Conservation (phyloP, 1,284 basidiomycete genomes). For the Volvariella surrecta region DNA sequence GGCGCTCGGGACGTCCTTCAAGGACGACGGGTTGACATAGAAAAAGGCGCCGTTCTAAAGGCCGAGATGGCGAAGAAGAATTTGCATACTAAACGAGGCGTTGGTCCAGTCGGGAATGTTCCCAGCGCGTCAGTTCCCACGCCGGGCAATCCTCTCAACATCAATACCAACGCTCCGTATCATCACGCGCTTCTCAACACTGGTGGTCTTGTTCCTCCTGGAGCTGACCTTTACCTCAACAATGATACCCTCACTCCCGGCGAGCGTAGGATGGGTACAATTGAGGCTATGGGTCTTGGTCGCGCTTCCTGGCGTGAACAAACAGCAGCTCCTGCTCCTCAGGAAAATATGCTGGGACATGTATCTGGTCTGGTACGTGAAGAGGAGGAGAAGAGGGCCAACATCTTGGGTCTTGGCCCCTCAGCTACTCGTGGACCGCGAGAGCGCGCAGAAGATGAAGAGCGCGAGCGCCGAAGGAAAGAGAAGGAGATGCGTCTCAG, state of each 20-base stretch:
- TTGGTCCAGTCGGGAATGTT: constrained; percentile 42
- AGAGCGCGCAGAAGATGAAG: constrained; percentile 59
- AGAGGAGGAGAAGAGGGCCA: constrained; percentile 12
- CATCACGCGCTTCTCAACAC: constrained; percentile 1
- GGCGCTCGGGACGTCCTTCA: constrained; percentile 86
- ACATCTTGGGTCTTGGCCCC: constrained; percentile 15
- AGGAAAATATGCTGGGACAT: constrained; percentile 8
- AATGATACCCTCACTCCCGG: constrained; percentile 21
- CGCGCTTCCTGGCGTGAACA: constrained; percentile 12
- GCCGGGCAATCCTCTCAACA: constrained; percentile 11
- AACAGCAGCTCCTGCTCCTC: constrained; percentile 5
- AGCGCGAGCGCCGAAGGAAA: constrained; percentile 44
- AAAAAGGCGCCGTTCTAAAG: constrained; percentile 90
- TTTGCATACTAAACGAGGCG: constrained; percentile 86
- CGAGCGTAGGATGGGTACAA: constrained; percentile 27
- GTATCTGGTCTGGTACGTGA: constrained; percentile 5
- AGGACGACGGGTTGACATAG: constrained; percentile 88
- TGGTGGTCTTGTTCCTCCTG: neutral
- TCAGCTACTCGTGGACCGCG: constrained; percentile 39
- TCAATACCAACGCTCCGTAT: neutral
- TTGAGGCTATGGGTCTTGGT: constrained; percentile 31
- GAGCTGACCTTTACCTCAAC: constrained; percentile 6
- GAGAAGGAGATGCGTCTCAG: constrained; percentile 44
- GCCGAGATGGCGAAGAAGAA: constrained; percentile 99
- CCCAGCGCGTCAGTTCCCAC: constrained; percentile 8